Conservation (phyloP, 1,284 basidiomycete species). For the Fomitopsis schrenkii region DNA sequence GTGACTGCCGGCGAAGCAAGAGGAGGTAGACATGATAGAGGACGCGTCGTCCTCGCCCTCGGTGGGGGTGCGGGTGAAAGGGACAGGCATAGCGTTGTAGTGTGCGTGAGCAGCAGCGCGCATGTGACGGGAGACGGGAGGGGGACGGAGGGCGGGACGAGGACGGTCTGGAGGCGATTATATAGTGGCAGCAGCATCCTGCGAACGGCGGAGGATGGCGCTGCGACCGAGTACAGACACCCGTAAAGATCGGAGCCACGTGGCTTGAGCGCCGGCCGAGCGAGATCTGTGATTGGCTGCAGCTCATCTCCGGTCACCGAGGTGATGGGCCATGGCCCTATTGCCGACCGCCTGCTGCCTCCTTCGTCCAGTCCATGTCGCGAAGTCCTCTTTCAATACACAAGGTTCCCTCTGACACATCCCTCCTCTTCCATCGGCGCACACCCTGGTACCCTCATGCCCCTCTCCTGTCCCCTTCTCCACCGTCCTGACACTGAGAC, state of each 20-base stretch:
- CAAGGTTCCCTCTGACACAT: not conserved
- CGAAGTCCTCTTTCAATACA: not conserved
- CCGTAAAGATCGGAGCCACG: slow-evolving; percentile 23
- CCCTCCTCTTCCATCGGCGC: not conserved
- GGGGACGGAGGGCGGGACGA: slow-evolving; percentile 7
- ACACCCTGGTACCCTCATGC: not conserved
- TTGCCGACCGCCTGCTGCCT: not conserved
- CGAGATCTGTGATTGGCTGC: slow-evolving; percentile 4
- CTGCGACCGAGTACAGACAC: slow-evolving; percentile 18
- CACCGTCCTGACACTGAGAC: too few species aligned
- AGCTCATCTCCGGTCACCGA: slow-evolving; percentile 9
- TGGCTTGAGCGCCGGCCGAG: slow-evolving; percentile 6
- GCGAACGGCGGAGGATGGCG: slow-evolving; percentile 21
- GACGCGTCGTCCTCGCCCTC: slow-evolving; percentile 31
- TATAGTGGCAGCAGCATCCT: slow-evolving; percentile 8
- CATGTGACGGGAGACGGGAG: slow-evolving; percentile 10
- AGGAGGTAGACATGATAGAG: slow-evolving; percentile 29
- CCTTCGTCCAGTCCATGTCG: not conserved
- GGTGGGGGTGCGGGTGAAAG: not conserved
- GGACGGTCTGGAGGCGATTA: slow-evolving; percentile 8
- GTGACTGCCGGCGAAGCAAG: slow-evolving; percentile 38
- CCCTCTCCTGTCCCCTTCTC: not conserved
- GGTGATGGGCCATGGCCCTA: slow-evolving; percentile 3
- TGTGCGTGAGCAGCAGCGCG: slow-evolving; percentile 5
- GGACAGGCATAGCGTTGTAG: slow-evolving; percentile 7